Conservation (phyloP, 1,284 basidiomycete species). For the Acaromyces ingoldii region DNA sequence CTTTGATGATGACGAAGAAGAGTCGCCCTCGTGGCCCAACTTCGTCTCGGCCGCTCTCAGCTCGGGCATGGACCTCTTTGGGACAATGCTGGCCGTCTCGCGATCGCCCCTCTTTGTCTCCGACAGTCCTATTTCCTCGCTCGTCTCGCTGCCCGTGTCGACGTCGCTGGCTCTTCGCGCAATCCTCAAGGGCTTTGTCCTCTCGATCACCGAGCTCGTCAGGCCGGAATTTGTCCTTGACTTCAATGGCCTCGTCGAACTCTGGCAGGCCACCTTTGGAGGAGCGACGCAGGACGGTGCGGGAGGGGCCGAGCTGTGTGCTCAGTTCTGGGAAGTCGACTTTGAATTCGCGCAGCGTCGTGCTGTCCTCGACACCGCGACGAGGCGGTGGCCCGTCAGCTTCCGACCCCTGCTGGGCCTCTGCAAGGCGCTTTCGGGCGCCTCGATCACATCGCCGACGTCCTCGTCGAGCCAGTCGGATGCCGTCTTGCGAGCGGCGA, state of each 20-base stretch:
- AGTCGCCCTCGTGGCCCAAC: too few relatives aligned
- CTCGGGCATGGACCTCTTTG: conserved; percentile 43
- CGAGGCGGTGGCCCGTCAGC: conserved; percentile 74
- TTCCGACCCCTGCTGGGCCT: conserved; percentile 67
- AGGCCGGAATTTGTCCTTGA: conserved; percentile 59
- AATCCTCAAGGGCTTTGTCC: conserved; percentile 65
- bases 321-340: conserved; percentile 71
- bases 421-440: conserved; percentile 67
- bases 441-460: neutral
- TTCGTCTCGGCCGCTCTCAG: conserved; percentile 50
- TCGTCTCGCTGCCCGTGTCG: conserved; percentile 63
- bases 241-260: conserved; percentile 66
- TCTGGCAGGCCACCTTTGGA: conserved; percentile 70
- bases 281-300: conserved; percentile 58
- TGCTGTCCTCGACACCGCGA: conserved; percentile 71
- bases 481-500: conserved; percentile 9
- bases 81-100: conserved; percentile 37
- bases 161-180: conserved; percentile 77
- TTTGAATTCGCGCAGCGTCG: conserved; percentile 58
- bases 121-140: conserved; percentile 16
- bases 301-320: conserved; percentile 64
- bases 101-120: conserved; percentile 44
- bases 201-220: conserved; percentile 68
- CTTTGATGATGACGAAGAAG: too few relatives aligned
- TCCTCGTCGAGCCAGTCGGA: conserved; percentile 15